phyloP scores from a whole-genome alignment of 2,329 filamentous ascomycete species.

The Xylaria sp. region DNA sequence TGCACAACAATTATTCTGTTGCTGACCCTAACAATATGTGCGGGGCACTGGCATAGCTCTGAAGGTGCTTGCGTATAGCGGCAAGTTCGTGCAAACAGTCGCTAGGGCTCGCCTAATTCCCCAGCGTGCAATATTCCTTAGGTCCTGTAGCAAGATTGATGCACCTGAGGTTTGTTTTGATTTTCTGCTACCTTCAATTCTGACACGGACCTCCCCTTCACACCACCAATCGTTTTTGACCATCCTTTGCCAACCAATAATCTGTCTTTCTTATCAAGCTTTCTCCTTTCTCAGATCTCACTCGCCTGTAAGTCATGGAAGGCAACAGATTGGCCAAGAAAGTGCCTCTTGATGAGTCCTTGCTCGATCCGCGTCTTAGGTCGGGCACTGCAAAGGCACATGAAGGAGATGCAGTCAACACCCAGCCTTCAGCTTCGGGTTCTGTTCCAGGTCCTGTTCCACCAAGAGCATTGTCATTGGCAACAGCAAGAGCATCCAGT shows the following conservation, averaged over 20 bases:
- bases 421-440: neutral
- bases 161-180: neutral
- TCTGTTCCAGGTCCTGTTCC: neutral
- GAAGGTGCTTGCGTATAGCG: neutral
- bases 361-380: conserved; percentile 30
- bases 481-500: neutral
- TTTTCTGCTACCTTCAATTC: neutral
- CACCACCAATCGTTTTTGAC: neutral
- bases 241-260: neutral
- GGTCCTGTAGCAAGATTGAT: neutral
- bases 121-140: neutral
- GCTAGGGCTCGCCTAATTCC: conserved; percentile 1
- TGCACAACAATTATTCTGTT: neutral
- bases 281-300: neutral
- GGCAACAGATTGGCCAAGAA: conserved; percentile 15
- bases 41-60: conserved; percentile 4
- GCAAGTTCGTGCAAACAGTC: neutral
- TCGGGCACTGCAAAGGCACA: neutral
- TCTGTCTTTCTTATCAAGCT: conserved; percentile 1
- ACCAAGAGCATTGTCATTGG: neutral
- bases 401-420: neutral
- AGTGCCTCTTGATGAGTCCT: conserved; percentile 32
- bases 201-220: neutral
- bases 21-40: neutral
- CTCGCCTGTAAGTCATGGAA: conserved; percentile 20